Percentiles rank a stretch among this genome's conserved stretches.
These are phyloP conservation scores for Mortierella claussenii DNA, from an alignment of 192 early-diverging fungal genomes.

Conservation along the genomic window DNA sequence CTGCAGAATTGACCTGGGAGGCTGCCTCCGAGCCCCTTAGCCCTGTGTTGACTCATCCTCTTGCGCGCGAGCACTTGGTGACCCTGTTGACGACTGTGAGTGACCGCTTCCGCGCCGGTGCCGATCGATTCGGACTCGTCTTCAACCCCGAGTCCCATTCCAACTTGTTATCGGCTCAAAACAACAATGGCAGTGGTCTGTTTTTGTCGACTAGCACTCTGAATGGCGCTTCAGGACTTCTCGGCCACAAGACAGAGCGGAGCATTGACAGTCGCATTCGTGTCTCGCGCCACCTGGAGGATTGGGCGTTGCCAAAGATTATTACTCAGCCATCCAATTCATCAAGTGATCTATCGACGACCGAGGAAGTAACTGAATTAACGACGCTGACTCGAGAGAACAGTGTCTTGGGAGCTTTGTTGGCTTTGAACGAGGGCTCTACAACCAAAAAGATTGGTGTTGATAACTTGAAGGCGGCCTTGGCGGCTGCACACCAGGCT, in stretches of 20 bases:
- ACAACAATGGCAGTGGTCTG: constrained; percentile 26
- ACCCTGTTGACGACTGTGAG: constrained; percentile 43
- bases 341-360: constrained; percentile 23
- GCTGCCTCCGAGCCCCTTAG: constrained; percentile 23
- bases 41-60: constrained; percentile 41
- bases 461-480: constrained; percentile 44
- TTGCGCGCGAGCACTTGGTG: constrained; percentile 46
- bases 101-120: constrained; percentile 44
- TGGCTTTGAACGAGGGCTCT: constrained; percentile 13
- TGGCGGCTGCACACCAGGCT: constrained; percentile 35
- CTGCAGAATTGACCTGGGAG: constrained; percentile 18
- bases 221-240: background rate
- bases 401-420: constrained; percentile 9
- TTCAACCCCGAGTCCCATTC: constrained; percentile 29
- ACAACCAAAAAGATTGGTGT: constrained; percentile 37
- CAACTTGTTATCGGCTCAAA: background rate
- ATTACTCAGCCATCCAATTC: constrained; percentile 11
- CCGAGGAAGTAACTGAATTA: constrained; percentile 2
- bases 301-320: constrained; percentile 50
- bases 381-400: constrained; percentile 8
- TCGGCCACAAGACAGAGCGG: constrained; percentile 33
- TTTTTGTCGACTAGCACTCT: constrained; percentile 27
- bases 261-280: constrained; percentile 49
- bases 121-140: constrained; percentile 33
- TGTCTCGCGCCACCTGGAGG: constrained; percentile 45